phyloP scores from a whole-genome alignment of 139 green algal species.

The Haematococcus sp. region DNA sequence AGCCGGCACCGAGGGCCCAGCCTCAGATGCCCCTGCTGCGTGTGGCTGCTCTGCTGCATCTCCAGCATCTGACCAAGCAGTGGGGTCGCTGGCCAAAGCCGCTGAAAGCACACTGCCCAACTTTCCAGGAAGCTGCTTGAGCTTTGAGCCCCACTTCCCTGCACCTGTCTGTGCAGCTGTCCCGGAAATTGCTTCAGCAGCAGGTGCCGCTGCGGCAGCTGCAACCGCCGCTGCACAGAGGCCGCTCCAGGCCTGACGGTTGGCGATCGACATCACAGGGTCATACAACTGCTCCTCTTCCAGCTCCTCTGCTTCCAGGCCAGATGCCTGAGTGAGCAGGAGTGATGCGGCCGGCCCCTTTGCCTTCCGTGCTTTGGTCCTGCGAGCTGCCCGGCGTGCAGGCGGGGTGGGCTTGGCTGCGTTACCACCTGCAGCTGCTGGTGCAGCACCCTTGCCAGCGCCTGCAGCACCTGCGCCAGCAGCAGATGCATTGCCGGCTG shows the following conservation, averaged over 20 bases:
- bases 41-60: slow-evolving; percentile 3
- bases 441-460: not conserved
- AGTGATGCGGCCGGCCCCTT: not conserved
- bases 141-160: no score
- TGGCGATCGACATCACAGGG: not conserved
- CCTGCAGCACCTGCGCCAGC: slow-evolving; percentile 4
- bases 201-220: slow-evolving; percentile 19
- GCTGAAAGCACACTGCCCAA: no score
- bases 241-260: not conserved
- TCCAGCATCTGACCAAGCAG: not conserved
- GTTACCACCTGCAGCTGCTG: not conserved
- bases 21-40: not conserved
- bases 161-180: no score
- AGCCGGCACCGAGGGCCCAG: not conserved
- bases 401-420: slow-evolving; percentile 24
- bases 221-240: not conserved
- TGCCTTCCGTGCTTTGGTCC: no score
- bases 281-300: not conserved
- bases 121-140: no score
- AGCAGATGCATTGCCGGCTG: not conserved
- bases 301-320: not conserved
- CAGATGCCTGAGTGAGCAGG: slow-evolving; percentile 7
- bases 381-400: slow-evolving; percentile 15
- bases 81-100: no score
- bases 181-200: no score